Evolutionary conservation across 306 rosid species (phyloP).

Genomic region (Glycine latifolia): DNA sequence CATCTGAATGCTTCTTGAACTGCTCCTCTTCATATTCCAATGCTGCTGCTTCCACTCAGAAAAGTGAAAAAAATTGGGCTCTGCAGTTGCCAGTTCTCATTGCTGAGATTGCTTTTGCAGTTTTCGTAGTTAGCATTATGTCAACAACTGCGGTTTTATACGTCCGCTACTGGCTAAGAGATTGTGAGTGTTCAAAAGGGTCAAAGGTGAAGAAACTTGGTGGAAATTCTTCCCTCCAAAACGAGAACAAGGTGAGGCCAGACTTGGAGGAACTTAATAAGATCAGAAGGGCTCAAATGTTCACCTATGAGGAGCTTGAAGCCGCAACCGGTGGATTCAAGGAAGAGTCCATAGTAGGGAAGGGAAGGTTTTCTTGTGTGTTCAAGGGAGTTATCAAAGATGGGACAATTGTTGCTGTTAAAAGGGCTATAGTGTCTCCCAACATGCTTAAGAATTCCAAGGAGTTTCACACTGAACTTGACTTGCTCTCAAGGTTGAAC

Average conservation of each 20-base stretch:
- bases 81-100: constrained; percentile 70
- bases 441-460: constrained; percentile 83
- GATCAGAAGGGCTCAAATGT: constrained; percentile 81
- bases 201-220: constrained; percentile 55
- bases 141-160: constrained; percentile 73
- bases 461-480: constrained; percentile 91
- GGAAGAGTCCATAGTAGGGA: constrained; percentile 83
- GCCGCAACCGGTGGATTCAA: constrained; percentile 76
- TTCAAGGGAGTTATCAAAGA: constrained; percentile 82
- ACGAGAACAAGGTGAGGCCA: constrained; percentile 67
- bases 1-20: constrained; percentile 64
- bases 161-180: constrained; percentile 70
- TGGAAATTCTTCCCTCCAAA: constrained; percentile 57
- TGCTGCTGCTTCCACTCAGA: constrained; percentile 35
- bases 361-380: constrained; percentile 93
- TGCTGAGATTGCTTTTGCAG: constrained; percentile 77
- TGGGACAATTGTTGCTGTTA: constrained; percentile 86
- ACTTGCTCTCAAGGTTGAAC: constrained; percentile 80
- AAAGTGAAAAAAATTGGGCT: constrained; percentile 70
- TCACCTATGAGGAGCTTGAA: constrained; percentile 82
- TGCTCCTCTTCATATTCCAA: constrained; percentile 63
- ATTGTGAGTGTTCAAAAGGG: constrained; percentile 66
- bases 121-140: constrained; percentile 70
- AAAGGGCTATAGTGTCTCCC: constrained; percentile 80
- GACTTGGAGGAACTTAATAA: constrained; percentile 78